Conservation (phyloP, 352 stramenopile species). For the Aphanomyces astaci region DNA sequence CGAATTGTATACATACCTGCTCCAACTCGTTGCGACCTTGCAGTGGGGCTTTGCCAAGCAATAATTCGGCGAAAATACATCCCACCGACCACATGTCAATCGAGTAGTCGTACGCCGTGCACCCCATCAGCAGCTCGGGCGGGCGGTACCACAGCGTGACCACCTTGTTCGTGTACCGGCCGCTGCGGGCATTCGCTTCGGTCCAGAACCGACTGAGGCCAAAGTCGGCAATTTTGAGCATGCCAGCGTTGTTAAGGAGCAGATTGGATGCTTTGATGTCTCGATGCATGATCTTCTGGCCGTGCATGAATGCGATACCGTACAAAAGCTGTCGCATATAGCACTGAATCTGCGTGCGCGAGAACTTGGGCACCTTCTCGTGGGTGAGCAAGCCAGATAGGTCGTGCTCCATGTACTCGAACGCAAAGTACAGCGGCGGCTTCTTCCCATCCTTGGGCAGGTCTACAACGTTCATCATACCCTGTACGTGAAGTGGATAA, state of each 20-base stretch:
- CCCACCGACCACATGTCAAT: constrained; percentile 95
- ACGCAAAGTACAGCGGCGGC: constrained; percentile 78
- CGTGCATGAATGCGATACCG: constrained; percentile 81
- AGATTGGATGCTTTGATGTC: constrained; percentile 85
- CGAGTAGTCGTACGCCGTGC: constrained; percentile 85
- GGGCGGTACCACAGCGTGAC: constrained; percentile 93
- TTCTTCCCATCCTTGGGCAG: constrained; percentile 74
- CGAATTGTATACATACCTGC: no score
- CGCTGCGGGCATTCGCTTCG: constrained; percentile 73
- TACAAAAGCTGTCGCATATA: constrained; percentile 81
- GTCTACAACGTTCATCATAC: no score
- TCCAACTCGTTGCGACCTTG: constrained; percentile 78
- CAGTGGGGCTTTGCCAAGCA: constrained; percentile 72
- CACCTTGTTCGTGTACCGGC: constrained; percentile 91
- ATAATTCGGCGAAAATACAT: constrained; percentile 73
- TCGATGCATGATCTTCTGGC: constrained; percentile 80
- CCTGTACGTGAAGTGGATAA: no score
- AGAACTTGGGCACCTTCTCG: constrained; percentile 64
- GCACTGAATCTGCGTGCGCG: constrained; percentile 77
- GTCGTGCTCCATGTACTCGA: constrained; percentile 85
- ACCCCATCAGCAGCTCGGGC: constrained; percentile 89
- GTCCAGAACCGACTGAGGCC: constrained; percentile 80
- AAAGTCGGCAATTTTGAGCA: constrained; percentile 81
- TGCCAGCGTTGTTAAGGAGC: constrained; percentile 73
- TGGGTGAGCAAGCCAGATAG: constrained; percentile 77